Conservation (phyloP, 805 yeast genomes). For the Clavispora carvajalis region DNA sequence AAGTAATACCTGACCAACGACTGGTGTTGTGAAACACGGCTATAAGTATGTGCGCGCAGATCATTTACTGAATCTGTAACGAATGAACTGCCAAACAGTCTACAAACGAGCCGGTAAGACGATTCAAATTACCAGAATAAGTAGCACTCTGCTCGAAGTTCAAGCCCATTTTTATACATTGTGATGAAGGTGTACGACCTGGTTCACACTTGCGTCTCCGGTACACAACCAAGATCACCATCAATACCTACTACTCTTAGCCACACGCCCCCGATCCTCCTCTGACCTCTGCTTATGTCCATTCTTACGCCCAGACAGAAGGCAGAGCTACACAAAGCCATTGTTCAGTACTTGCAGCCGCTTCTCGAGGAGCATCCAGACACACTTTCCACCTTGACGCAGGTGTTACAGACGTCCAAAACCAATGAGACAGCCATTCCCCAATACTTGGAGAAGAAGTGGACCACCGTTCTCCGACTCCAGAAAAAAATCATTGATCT, state of each 20-base stretch:
- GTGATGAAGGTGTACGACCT: no score
- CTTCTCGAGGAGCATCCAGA: constrained; percentile 14
- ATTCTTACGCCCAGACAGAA: constrained; percentile 40
- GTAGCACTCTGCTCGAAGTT: no score
- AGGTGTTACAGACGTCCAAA: constrained; percentile 9
- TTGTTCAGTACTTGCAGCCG: constrained; percentile 44
- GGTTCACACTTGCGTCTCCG: not conserved
- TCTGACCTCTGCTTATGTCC: not conserved
- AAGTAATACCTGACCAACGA: no score
- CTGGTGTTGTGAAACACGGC: no score
- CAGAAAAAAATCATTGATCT: constrained; percentile 70
- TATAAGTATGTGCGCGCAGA: no score
- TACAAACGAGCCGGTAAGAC: no score
- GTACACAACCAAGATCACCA: not conserved
- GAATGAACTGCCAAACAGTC: no score
- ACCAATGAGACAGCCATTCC: constrained; percentile 27
- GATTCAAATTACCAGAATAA: no score
- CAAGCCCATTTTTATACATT: no score
- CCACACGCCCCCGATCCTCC: no score
- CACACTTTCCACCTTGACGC: not conserved
- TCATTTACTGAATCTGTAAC: no score
- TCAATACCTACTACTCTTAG: not conserved
- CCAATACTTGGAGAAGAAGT: constrained; percentile 64
- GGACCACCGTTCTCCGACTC: constrained; percentile 79
- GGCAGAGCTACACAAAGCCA: constrained; percentile 42